Base-by-base conservation (phyloP, 768 basidiomycete genomes). In the Candolleomyces aberdarensis region DNA sequence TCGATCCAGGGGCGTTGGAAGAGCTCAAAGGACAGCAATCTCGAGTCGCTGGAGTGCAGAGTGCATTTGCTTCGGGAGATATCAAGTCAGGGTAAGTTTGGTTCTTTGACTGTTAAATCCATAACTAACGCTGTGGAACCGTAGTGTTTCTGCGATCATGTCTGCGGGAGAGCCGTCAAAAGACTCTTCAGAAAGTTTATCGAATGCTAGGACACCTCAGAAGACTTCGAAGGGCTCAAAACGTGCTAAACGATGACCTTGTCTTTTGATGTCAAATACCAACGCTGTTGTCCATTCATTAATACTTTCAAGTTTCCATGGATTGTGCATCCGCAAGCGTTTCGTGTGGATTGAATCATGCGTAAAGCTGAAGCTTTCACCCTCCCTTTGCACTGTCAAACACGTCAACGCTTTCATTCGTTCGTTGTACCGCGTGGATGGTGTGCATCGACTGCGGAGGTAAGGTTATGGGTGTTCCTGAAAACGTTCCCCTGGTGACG, bases 11-110 rank as follows among this genome's bases (percentile, higher is more conserved):
- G 26, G 94, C 96, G 0, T 75, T 83, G 59, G 85, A 86, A n/a
- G 96, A 97, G 75, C 96, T 90, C 70, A 81, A 83, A 65, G 94
- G 95, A 74, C 96, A 97, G 71, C 92, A 92, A 74, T 90, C 89
- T 46, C 83, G 85, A 67, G 87, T 92, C 8, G 53, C 60, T 3
- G 60, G 54, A 17, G 54, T 85, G 29, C 88, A 88, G 64, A 83
- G 70, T 65, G 82, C 86, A 1, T 63, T 88, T 43, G 78, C 83
- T 46, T 83, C 71, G 56, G 87, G 86, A 17, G 86, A 89, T 63
- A 64, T 85, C 63, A 85, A 81, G 65, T 76, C 79, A 14, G 82
- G 86, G 86, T 88, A 72, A 26, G 67, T 5, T 36, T 65, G 39
- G 60, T 20, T 36, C 53, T 54, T 31, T 19, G 14, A 31, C 49